Base-by-base conservation (phyloP, 306 rosid genomes). In the Abrus precatorius region DNA sequence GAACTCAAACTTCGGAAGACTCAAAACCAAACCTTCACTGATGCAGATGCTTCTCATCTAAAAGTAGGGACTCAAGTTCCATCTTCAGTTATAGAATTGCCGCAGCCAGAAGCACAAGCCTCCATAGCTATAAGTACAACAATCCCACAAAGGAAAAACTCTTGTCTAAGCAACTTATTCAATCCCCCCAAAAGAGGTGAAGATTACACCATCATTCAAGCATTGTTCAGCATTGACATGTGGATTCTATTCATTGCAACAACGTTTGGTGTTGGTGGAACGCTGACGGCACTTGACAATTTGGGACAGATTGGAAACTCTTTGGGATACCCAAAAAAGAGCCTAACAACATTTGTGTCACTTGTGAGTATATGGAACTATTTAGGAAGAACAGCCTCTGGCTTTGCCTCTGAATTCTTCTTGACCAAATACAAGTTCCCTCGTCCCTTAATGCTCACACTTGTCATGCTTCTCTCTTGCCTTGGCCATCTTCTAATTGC, bases 361-460 rank as follows among this genome's bases (percentile, higher is more conserved):
- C 88, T 92, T 0, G 90, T 90, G 2, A 92, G 97, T 71, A 92
- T 92, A 47, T 92, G 97, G 97, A 92, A 92, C 67, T 92, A 88
- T 34, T 78, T 90, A 0, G 94, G 97, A 74, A 80, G 92, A 64
- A 92, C 79, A 2, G 20, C 63, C 0, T 30, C 91, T 0, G 94
- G 94, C 5, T 90, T 87, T 43, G 73, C 69, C 5, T 92, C 97
- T 2, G 97, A 90, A 78, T 34, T 74, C n/a, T 83, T 92, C 32
- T 77, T 89, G 41, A 54, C 73, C 33, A 92, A 90, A 63, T 92
- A 83, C 89, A 87, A 72, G 60, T 70, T 88, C 67, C 97, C 97
- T 13, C 89, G 94, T 5, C 89, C 97, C 6, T 80, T 92, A 0
- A 13, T 92, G 83, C 84, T 92, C 10, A 80, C 89, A 6, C 40